phyloP scores from a whole-genome alignment of 495 filamentous ascomycete genomes.

The Astrothelium subdiscretum region DNA sequence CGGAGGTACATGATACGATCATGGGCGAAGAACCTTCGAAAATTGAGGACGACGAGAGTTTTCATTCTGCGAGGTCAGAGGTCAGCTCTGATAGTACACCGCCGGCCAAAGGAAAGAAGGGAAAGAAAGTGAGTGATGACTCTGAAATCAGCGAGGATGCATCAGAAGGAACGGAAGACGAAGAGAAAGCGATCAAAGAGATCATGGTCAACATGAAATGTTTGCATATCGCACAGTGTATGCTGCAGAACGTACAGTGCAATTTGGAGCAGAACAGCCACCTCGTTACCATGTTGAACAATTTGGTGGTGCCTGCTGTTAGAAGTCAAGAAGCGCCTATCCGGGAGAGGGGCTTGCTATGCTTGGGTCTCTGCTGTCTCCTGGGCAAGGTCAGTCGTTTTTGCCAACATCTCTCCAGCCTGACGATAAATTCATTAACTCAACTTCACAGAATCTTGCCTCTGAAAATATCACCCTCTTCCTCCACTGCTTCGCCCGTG shows the following conservation, averaged over 20 bases:
- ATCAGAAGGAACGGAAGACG: slow-evolving; percentile 36
- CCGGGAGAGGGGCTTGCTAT: slow-evolving; percentile 76
- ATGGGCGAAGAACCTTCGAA: slow-evolving; percentile 35
- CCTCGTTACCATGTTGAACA: slow-evolving; percentile 90
- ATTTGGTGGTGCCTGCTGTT: slow-evolving; percentile 88
- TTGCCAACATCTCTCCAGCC: neutral
- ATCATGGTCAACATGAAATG: slow-evolving; percentile 98
- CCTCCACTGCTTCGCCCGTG: slow-evolving; percentile 90
- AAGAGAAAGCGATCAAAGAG: slow-evolving; percentile 73
- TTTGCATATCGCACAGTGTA: slow-evolving; percentile 92
- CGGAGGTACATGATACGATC: slow-evolving; percentile 90
- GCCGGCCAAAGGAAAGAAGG: slow-evolving; percentile 39
- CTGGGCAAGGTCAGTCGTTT: slow-evolving; percentile 59
- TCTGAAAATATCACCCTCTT: slow-evolving; percentile 90
- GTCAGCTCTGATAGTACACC: slow-evolving; percentile 37
- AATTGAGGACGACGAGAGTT: slow-evolving; percentile 63
- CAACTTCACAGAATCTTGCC: slow-evolving; percentile 50
- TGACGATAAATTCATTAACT: slow-evolving; percentile 10
- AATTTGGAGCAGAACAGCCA: slow-evolving; percentile 76
- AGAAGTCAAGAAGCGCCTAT: slow-evolving; percentile 87
- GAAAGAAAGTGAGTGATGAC: slow-evolving; percentile 38
- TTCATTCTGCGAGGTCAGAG: slow-evolving; percentile 81
- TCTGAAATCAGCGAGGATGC: slow-evolving; percentile 5
- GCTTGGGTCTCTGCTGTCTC: slow-evolving; percentile 80
- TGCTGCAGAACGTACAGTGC: slow-evolving; percentile 83